phyloP scores from a whole-genome alignment of 2,329 filamentous ascomycete species.

The Exophiala sideris region DNA sequence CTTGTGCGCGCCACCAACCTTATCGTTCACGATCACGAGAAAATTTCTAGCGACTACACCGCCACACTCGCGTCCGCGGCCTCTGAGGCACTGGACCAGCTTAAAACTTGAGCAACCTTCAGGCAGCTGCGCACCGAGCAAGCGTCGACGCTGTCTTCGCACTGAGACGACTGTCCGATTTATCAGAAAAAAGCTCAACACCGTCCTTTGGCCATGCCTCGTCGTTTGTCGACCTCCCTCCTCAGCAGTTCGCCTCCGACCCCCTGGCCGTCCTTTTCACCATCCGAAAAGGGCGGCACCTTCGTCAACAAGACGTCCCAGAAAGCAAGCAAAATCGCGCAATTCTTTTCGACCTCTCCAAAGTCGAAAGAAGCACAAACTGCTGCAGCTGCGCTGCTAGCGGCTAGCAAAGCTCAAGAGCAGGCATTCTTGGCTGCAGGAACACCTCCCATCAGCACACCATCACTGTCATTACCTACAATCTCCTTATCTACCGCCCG shows the following conservation, averaged over 20 bases:
- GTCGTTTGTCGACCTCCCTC: conserved; percentile 59
- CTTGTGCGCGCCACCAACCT: neutral
- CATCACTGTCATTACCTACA: conserved; percentile 76
- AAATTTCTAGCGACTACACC: conserved; percentile 12
- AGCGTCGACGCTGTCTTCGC: neutral
- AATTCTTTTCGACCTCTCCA: conserved; percentile 77
- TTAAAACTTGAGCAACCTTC: neutral
- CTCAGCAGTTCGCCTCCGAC: conserved; percentile 50
- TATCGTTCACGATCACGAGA: neutral
- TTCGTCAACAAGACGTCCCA: conserved; percentile 47
- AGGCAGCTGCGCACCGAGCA: conserved; percentile 3
- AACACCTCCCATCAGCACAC: conserved; percentile 63
- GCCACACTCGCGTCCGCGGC: conserved; percentile 13
- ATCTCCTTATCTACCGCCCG: conserved; percentile 88
- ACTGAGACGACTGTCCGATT: conserved; percentile 2
- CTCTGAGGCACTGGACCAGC: conserved; percentile 1
- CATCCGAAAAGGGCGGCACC: conserved; percentile 50
- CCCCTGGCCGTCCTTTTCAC: conserved; percentile 49
- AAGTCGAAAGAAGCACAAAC: conserved; percentile 62
- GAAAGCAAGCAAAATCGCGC: conserved; percentile 73
- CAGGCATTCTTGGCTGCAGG: conserved; percentile 60
- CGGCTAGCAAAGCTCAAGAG: conserved; percentile 59
- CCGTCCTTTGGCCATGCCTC: conserved; percentile 53
- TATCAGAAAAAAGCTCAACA: neutral
- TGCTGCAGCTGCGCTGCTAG: conserved; percentile 60